phyloP scores from a whole-genome alignment of 129 eudicot species.

The Flaveria ramosissima region DNA sequence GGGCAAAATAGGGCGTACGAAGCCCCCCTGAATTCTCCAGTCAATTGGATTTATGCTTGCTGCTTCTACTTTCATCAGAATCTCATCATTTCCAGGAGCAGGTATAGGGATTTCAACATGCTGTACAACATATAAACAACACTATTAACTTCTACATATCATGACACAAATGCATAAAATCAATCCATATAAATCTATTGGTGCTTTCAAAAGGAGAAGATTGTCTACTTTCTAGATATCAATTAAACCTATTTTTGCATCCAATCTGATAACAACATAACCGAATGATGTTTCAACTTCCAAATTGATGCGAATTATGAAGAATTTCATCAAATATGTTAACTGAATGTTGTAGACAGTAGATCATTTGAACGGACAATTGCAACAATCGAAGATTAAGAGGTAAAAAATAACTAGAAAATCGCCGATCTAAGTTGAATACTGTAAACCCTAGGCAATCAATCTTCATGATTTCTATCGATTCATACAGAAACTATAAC shows the following conservation, averaged over 20 bases:
- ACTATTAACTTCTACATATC: not conserved
- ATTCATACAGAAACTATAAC: not conserved
- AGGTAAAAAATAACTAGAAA: not conserved
- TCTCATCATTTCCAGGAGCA: conserved; percentile 48
- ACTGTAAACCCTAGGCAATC: not conserved
- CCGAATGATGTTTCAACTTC: not conserved
- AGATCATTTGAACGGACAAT: not conserved
- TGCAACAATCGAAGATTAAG: not conserved
- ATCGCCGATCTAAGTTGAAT: not conserved
- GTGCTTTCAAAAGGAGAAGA: not conserved
- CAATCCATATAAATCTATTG: too few relatives aligned
- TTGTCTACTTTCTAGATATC: not conserved
- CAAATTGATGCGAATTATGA: not conserved
- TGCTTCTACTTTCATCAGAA: conserved; percentile 56
- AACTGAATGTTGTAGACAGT: not conserved
- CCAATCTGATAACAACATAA: conserved; percentile 3
- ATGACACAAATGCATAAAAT: not conserved
- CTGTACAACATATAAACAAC: conserved; percentile 36
- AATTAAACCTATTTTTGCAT: not conserved
- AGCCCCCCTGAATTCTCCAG: conserved; percentile 59
- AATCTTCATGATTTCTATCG: not conserved
- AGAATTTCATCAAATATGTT: not conserved
- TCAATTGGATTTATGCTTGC: conserved; percentile 59
- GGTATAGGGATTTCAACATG: conserved; percentile 72
- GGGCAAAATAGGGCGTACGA: conserved; percentile 55